Percentiles rank a stretch among this genome's conserved stretches.
These are phyloP conservation scores for Cryphonectria japonica DNA, from an alignment of 2,329 filamentous ascomycete genomes.

Conservation along the genomic window DNA sequence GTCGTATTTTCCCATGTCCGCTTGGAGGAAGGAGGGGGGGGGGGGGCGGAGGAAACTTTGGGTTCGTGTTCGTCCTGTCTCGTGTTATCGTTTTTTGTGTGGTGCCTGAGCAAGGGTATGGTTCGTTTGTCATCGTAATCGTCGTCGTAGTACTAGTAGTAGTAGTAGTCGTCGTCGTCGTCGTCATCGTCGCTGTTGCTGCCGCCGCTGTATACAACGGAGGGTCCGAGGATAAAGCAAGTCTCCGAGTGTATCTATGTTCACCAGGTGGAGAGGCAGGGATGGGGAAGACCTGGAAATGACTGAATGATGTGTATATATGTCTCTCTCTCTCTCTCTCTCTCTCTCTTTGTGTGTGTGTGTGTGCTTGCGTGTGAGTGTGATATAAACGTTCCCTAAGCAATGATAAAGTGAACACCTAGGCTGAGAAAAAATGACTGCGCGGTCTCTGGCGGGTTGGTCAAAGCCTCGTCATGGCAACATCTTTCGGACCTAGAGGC, in stretches of 20 bases:
- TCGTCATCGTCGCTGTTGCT: neutral
- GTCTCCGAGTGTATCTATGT: too few relatives aligned
- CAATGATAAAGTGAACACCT: neutral
- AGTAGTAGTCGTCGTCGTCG: too few relatives aligned
- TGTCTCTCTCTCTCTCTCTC: too few relatives aligned
- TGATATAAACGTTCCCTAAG: neutral
- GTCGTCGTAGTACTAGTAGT: neutral
- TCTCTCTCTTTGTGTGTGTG: too few relatives aligned
- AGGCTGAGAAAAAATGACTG: neutral
- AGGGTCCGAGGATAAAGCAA: too few relatives aligned
- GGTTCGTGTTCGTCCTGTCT: neutral
- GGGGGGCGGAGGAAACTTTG: neutral
- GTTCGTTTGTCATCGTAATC: neutral
- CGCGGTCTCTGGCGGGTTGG: neutral
- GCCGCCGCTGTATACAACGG: too few relatives aligned
- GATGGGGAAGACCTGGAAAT: too few relatives aligned
- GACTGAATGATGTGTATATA: too few relatives aligned
- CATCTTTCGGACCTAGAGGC: too few relatives aligned
- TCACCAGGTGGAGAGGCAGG: too few relatives aligned
- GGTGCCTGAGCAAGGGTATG: neutral
- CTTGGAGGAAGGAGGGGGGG: neutral
- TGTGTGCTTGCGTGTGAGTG: neutral
- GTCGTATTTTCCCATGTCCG: neutral
- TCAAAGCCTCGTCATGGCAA: neutral
- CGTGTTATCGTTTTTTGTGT: neutral